Conservation (phyloP, 2,329 filamentous ascomycete genomes). For the Pseudovirgaria hyperparasitica region DNA sequence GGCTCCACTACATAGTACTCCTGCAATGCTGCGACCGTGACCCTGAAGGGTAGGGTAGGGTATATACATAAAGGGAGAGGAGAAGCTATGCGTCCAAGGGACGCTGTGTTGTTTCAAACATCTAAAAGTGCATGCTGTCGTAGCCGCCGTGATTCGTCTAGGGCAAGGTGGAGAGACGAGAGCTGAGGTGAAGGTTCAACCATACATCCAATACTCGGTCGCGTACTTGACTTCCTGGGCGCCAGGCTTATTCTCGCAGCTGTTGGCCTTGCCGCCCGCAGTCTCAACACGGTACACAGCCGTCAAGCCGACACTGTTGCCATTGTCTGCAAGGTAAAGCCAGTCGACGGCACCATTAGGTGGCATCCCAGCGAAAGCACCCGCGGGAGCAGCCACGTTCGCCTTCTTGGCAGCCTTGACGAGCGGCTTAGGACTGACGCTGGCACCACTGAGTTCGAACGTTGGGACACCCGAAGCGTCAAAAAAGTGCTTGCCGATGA, state of each 20-base stretch:
- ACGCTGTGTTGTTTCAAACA: too few relatives aligned
- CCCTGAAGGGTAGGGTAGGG: too few relatives aligned
- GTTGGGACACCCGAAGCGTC: constrained; percentile 39
- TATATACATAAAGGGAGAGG: too few relatives aligned
- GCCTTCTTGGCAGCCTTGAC: constrained; percentile 33
- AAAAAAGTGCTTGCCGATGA: constrained; percentile 58
- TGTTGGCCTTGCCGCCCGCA: constrained; percentile 29
- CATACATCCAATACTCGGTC: constrained; percentile 37
- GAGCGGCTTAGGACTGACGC: constrained; percentile 29
- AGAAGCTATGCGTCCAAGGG: too few relatives aligned
- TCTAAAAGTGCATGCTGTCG: too few relatives aligned
- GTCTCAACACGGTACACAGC: constrained; percentile 37
- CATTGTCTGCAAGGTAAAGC: constrained; percentile 31
- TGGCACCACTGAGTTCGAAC: constrained; percentile 41
- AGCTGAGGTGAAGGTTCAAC: too few relatives aligned
- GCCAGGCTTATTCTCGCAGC: constrained; percentile 22
- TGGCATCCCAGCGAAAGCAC: constrained; percentile 23
- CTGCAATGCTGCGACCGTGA: too few relatives aligned
- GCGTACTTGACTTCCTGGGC: constrained; percentile 30
- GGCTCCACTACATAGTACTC: too few relatives aligned
- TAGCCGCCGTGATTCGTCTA: too few relatives aligned
- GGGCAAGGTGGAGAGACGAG: too few relatives aligned
- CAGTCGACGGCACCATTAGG: constrained; percentile 31
- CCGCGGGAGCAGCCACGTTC: constrained; percentile 38
- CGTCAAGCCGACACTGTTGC: constrained; percentile 25